Evolutionary conservation across 306 rosid species (phyloP).

Genomic region (Rubus parviflorus): DNA sequence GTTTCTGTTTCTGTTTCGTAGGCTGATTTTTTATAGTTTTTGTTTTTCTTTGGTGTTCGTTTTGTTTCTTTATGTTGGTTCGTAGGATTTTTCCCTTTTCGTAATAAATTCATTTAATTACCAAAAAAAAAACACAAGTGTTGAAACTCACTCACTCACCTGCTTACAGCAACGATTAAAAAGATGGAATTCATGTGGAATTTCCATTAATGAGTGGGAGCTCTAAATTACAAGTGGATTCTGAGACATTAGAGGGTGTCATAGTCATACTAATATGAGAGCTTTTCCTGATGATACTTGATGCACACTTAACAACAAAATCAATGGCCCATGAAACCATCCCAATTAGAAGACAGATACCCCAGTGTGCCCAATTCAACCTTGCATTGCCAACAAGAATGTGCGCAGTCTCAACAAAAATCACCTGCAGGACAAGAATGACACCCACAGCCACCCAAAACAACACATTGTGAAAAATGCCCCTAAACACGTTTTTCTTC

Average conservation of each 20-base stretch:
- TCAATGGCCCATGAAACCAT: background rate
- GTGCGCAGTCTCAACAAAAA: conserved; percentile 9
- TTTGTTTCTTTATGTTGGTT: no score
- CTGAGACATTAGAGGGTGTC: background rate
- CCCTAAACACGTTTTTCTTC: conserved; percentile 5
- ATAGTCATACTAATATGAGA: background rate
- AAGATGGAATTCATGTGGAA: background rate
- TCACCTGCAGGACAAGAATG: conserved; percentile 2
- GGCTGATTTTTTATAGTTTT: no score
- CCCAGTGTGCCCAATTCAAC: conserved; percentile 20
- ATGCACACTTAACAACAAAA: conserved; percentile 4
- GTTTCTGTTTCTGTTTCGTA: no score
- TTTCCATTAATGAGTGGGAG: conserved; percentile 1
- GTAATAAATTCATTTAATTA: no score
- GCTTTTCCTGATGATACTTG: background rate
- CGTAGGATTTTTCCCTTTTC: no score
- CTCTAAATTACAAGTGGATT: background rate
- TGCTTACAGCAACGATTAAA: background rate
- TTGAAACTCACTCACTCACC: background rate
- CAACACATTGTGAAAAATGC: background rate
- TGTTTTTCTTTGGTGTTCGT: no score
- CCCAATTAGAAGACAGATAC: conserved; percentile 10
- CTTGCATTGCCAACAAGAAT: background rate
- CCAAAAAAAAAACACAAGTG: no score
- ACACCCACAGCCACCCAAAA: conserved; percentile 21